phyloP scores from a whole-genome alignment of 179 eudicot species.

The Drosera spatulata region DNA sequence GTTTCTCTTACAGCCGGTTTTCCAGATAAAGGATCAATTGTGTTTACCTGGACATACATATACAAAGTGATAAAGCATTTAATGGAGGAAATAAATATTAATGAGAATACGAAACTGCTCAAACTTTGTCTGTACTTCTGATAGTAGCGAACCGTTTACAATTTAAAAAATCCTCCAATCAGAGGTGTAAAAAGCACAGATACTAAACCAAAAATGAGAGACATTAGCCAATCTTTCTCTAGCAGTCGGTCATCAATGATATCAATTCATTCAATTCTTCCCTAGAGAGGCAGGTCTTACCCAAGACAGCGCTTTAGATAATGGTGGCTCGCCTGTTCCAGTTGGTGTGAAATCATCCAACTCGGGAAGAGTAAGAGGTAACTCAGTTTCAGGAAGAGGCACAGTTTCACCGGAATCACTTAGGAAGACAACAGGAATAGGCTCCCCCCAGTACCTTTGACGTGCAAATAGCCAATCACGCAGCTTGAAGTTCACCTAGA shows the following conservation, averaged over 20 bases:
- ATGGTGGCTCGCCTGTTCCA: slow-evolving; percentile 97
- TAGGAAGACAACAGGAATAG: slow-evolving; percentile 77
- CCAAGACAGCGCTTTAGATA: slow-evolving; percentile 86
- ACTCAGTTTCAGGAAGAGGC: slow-evolving; percentile 78
- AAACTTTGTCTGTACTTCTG: no score
- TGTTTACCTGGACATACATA: slow-evolving; percentile 47
- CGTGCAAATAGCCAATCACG: slow-evolving; percentile 99
- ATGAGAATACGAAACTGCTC: no score
- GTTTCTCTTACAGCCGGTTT: slow-evolving; percentile 83
- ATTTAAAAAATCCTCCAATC: no score
- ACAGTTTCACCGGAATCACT: slow-evolving; percentile 51
- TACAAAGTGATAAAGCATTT: not conserved
- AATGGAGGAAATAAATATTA: not conserved
- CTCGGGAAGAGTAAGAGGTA: slow-evolving; percentile 93
- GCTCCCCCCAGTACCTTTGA: slow-evolving; percentile 99
- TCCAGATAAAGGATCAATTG: slow-evolving; percentile 61
- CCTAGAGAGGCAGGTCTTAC: slow-evolving; percentile 24
- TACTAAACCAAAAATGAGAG: no score
- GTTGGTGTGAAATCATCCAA: slow-evolving; percentile 97
- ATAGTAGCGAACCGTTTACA: no score
- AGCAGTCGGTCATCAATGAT: not conserved
- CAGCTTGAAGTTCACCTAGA: slow-evolving; percentile 84
- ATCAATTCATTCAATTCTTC: not conserved
- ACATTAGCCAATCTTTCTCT: not conserved
- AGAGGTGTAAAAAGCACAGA: not conserved